Evolutionary conservation across 169 alveolate genomes (phyloP), one percentile per base, ranked within the genome.

Genomic region (Plasmodium berghei): DNA sequence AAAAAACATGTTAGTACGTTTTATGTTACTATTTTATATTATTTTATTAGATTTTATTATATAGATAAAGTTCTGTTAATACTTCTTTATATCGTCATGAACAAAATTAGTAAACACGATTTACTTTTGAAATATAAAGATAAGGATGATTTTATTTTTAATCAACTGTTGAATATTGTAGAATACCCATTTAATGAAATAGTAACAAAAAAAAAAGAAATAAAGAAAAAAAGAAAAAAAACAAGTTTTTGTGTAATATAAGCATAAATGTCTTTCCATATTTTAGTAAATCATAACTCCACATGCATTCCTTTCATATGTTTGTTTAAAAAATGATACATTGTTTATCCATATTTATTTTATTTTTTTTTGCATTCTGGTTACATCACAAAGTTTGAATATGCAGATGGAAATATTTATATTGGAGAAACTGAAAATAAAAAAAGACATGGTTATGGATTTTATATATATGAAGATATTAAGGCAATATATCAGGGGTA

Each of bases 381-480:
- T 14, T 46, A 18, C 5, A 28, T 14, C n/a, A 24, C 55, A 75
- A 61, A 75, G 89, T n/a, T 67, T 34, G 90, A 83, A 83, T 83
- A 83, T 28, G 72, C 67, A 66, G 69, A 83, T 83, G 90, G 90
- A 24, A 83, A 83, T 34, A 58, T 67, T 18, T 83, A 83, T 61
- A 56, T 83, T 55, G 90, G 90, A 9, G 55, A 70, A 12, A 67
- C 85, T 10, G 54, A 55, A 61, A 67, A 67, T 12, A 18, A 34
- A 70, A 49, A 26, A 72, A 55, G 90, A 55, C 80, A 83, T 12
- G 90, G 90, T 0, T 83, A 67, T 66, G 90, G 90, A 2, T 83
- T 56, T 49, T 83, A 83, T 22, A 14, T 83, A 22, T 83, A 83
- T 61, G 40, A 16, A 34, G 70, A 66, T 8, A 46, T 26, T 18